Base-by-base conservation (phyloP, 192 early-diverging fungal species). In the Mortierella alpina region DNA sequence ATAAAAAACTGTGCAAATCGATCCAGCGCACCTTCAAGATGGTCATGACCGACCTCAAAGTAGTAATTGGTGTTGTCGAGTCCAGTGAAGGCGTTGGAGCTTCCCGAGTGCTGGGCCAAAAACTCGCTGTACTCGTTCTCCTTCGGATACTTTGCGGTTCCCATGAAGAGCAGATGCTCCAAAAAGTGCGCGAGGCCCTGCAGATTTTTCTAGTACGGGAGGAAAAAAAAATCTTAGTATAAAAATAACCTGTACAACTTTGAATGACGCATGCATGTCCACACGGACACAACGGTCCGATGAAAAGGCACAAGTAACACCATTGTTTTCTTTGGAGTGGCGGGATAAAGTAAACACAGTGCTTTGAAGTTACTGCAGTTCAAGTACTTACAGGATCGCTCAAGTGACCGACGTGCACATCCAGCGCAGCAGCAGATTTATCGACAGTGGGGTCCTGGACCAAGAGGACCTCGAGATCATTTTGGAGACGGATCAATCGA, bases 1-100 rank as follows among this genome's bases (percentile, higher is more conserved):
- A 96, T 95, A 72, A 99, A 99, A 82, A 98, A 99, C 77, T 97
- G 93, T 11, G 95, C 89, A 75, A 96, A 96, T 45, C 86, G 83
- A 71, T 90, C 90, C 41, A 91, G 63, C 23, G 90, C 86, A 17
- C 86, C 86, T 58, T 90, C 86, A 56, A 92, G 70, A 61, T 86
- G 66, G 41, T 84, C 84, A 59, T 90, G 86, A 17, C 83, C 87
- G 17, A 95, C 92, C 51, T 94, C 92, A 88, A 95, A 96, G 76
- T 93, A 93, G 72, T 95, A 96, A 74, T 95, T 95, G n/a, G 95
- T 96, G 59, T 92, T 84, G 58, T 95, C 94, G 7, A 87, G 81
- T 31, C 83, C 79, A 14, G 95, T 96, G 72, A 92, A 96, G 4
- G 95, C 95, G 72, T 96, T 96, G 7, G 90, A 93, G 58, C 86